phyloP scores from a whole-genome alignment of 257 asterid genomes.

The Penstemon barbatus region DNA sequence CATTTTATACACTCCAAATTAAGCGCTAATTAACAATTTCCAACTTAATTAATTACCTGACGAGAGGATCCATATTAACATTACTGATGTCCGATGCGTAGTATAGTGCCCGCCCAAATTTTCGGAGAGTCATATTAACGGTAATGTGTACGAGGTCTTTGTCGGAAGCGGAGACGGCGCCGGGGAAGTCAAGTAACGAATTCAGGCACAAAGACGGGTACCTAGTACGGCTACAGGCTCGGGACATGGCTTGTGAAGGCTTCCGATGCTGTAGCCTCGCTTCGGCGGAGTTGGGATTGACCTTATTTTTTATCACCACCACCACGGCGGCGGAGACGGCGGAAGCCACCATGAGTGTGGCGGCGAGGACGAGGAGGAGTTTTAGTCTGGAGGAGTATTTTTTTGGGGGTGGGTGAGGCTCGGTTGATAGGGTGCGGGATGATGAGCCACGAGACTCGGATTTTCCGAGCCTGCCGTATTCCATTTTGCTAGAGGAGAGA shows the following conservation, averaged over 20 bases:
- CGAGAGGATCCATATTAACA: constrained; percentile 56
- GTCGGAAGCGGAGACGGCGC: constrained; percentile 72
- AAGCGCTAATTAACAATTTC: no score
- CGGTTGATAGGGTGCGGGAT: constrained; percentile 30
- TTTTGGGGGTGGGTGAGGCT: constrained; percentile 24
- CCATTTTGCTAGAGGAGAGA: constrained; percentile 35
- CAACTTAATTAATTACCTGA: constrained; percentile 32
- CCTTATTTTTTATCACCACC: constrained; percentile 35
- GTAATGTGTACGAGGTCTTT: constrained; percentile 87
- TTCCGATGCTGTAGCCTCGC: constrained; percentile 37
- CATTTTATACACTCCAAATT: no score
- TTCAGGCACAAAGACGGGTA: constrained; percentile 68
- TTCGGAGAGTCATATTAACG: constrained; percentile 76
- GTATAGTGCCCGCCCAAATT: constrained; percentile 62
- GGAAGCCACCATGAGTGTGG: constrained; percentile 51
- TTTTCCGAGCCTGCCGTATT: constrained; percentile 57
- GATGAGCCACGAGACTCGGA: constrained; percentile 48
- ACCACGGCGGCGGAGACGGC: constrained; percentile 55
- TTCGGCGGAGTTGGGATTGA: constrained; percentile 26
- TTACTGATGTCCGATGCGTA: constrained; percentile 57
- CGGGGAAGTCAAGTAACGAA: constrained; percentile 74
- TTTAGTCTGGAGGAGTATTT: constrained; percentile 39
- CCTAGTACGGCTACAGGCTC: constrained; percentile 62
- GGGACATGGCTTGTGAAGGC: constrained; percentile 68
- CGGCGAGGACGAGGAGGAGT: constrained; percentile 46